phyloP scores from a whole-genome alignment of 1,284 basidiomycete species.

The Heterobasidion occidentale region DNA sequence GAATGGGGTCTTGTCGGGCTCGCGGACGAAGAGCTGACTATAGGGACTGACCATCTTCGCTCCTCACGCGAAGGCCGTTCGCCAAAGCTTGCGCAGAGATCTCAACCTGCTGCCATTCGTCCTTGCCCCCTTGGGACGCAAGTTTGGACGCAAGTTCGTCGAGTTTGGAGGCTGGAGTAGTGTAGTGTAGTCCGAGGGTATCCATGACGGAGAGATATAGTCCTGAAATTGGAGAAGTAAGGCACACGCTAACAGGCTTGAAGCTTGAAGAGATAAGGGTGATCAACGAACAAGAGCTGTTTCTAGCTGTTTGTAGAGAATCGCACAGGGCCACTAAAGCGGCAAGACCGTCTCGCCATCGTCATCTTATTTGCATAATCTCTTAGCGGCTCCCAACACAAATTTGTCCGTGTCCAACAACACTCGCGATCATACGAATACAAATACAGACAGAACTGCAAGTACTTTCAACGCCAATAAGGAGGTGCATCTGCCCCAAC shows the following conservation, averaged over 20 bases:
- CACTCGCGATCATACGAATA: too few relatives aligned
- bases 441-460: neutral
- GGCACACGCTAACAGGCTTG: too few relatives aligned
- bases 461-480: neutral
- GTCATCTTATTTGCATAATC: neutral
- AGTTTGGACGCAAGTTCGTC: slow-evolving; percentile 23
- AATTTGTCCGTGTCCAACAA: neutral
- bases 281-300: neutral
- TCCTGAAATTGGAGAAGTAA: neutral
- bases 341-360: neutral
- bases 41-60: slow-evolving; percentile 30
- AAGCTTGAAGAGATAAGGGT: neutral
- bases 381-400: neutral
- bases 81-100: slow-evolving; percentile 48
- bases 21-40: neutral
- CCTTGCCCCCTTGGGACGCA: slow-evolving; percentile 20
- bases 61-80: slow-evolving; percentile 49
- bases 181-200: neutral
- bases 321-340: neutral
- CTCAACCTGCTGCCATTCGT: slow-evolving; percentile 46
- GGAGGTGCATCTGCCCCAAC: neutral
- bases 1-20: neutral
- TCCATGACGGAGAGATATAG: slow-evolving; percentile 2
- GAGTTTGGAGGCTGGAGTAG: slow-evolving; percentile 20
- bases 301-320: neutral